Base-by-base conservation (phyloP, 148 eudicot genomes). In the Chenopodium quinoa region DNA sequence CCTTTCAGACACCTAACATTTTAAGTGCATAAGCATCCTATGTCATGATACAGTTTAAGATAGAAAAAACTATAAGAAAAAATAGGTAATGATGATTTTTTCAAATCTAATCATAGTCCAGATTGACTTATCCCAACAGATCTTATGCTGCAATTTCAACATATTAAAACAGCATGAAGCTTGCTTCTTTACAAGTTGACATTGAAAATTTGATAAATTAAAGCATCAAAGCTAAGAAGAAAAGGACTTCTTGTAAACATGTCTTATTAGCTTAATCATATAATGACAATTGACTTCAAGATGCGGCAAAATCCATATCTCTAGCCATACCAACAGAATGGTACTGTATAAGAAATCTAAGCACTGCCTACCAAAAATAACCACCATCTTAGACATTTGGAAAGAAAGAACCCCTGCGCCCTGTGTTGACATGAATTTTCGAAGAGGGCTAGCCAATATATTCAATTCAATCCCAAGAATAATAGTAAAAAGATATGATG, bases 181-280 rank as follows among this genome's bases (percentile, higher is more conserved):
- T 20, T 62, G 66, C 66, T 62, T 20, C 25, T 62, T 62, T 62
- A 25, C 27, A 62, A 62, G 66, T 62, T 62, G 66, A 62, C 66
- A 20, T 62, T 62, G 25, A 62, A 56, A 52, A 56, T 56, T 62
- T 62, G 2, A 4, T 56, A 17, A 22, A 17, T 34, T 48, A 17
- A 75, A 75, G 86, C 46, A 47, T 69, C 75, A 80, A n/a, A 66
- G 4, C 52, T 16, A 78, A 27, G 65, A 75, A 56, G 14, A 46
- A 47, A 50, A 27, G 29, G 67, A 75, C 76, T 68, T 66, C 29
- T 76, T 67, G 70, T 31, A 65, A 60, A 5, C 56, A 48, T 63
- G 73, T 13, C 9, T 46, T 77, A 71, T 73, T 50, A 63, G 22
- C 46, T 46, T 23, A 74, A 65, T 37, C 31, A 11, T 48, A 62